These are phyloP conservation scores for Nematocida ausubeli DNA, from an alignment of 371 early-diverging fungal genomes.

Conservation along the genomic window DNA sequence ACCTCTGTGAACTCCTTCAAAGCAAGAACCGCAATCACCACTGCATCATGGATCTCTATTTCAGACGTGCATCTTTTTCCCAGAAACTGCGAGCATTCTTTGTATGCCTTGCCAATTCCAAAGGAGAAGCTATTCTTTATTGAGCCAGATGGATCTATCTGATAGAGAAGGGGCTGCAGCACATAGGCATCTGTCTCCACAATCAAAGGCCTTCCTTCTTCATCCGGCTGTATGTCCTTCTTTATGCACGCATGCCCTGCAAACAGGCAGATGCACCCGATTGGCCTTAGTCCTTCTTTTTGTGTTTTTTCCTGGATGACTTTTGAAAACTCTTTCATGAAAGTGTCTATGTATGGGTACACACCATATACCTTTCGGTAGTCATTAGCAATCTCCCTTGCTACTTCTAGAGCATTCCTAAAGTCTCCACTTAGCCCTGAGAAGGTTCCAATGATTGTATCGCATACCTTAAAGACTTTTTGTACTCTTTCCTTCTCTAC, in stretches of 20 bases:
- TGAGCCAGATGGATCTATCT: slow-evolving; percentile 67
- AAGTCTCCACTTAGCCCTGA: slow-evolving; percentile 68
- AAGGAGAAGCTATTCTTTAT: slow-evolving; percentile 45
- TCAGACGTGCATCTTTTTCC: slow-evolving; percentile 49
- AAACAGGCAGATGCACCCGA: slow-evolving; percentile 64
- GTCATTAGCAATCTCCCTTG: slow-evolving; percentile 61
- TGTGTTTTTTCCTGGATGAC: slow-evolving; percentile 67
- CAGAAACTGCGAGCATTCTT: slow-evolving; percentile 56
- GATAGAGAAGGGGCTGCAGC: slow-evolving; percentile 55
- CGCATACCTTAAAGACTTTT: slow-evolving; percentile 65
- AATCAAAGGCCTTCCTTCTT: background rate
- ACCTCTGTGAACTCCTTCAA: slow-evolving; percentile 29
- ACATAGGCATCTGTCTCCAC: slow-evolving; percentile 19
- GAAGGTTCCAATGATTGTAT: slow-evolving; percentile 63
- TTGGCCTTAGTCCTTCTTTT: slow-evolving; percentile 66
- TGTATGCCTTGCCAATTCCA: slow-evolving; percentile 61
- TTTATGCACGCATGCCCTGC: slow-evolving; percentile 45
- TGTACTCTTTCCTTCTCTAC: slow-evolving; percentile 54
- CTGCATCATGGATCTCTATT: slow-evolving; percentile 48
- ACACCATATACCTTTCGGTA: slow-evolving; percentile 64
- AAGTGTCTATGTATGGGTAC: slow-evolving; percentile 62
- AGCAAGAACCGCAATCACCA: slow-evolving; percentile 2
- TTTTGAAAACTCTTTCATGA: slow-evolving; percentile 60
- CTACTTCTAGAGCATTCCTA: slow-evolving; percentile 56
- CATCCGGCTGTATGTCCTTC: slow-evolving; percentile 29